Evolutionary conservation across 345 rosid genomes (phyloP).

Genomic region (Arabis alpina): DNA sequence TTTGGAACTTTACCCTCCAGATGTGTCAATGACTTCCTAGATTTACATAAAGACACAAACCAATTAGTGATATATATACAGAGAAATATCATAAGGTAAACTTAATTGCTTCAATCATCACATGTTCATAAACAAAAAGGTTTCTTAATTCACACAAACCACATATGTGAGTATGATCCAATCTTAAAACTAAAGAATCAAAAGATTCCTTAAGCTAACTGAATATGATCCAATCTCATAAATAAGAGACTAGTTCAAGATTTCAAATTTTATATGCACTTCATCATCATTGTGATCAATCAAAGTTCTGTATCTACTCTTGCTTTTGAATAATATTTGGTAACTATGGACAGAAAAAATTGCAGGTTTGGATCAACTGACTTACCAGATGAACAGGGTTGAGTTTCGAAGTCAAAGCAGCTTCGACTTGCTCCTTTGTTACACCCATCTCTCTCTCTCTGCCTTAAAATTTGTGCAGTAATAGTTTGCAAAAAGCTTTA

Average conservation of each 20-base stretch:
- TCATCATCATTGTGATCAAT: neutral
- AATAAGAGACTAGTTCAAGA: neutral
- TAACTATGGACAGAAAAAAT: neutral
- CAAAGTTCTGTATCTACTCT: neutral
- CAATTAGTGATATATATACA: conserved; percentile 16
- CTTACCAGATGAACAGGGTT: conserved; percentile 75
- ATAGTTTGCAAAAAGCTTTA: neutral
- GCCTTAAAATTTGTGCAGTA: neutral
- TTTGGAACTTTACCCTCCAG: conserved; percentile 74
- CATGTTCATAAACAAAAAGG: neutral
- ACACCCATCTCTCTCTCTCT: conserved; percentile 61
- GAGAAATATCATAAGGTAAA: neutral
- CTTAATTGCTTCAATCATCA: neutral
- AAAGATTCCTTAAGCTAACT: neutral
- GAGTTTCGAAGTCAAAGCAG: conserved; percentile 68
- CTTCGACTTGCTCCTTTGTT: conserved; percentile 76
- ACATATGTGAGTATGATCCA: conserved; percentile 13
- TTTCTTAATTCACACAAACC: conserved; percentile 1
- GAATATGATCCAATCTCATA: conserved; percentile 11
- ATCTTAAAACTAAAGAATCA: neutral
- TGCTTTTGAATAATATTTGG: neutral
- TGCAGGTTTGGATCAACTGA: neutral
- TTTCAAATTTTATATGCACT: neutral
- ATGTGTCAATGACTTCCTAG: conserved; percentile 87
- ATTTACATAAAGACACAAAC: neutral